Base-by-base conservation (phyloP, 352 stramenopile species). In the Pythium utonaiense region DNA sequence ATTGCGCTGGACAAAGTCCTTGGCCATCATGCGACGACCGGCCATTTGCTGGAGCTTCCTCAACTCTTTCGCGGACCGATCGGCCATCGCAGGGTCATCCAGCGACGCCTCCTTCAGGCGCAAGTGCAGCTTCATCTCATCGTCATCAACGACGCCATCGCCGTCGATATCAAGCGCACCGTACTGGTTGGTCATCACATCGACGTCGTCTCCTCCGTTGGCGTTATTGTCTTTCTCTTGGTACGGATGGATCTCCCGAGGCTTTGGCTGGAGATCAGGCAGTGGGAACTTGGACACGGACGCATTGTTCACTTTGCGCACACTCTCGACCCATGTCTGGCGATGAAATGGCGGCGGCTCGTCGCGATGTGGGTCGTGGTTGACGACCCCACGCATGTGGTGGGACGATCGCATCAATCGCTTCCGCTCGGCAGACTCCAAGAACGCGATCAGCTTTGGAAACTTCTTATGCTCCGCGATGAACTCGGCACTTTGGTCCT, bases 381-480 rank as follows among this genome's bases (percentile, higher is more conserved):
- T 64, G 10, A 72, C 22, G 12, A 57, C 41, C 8, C 57, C 56
- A 36, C 77, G 79, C 27, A 78, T 66, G 53, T 87, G 67, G 34
- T 75, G 67, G 8, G 77, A 89, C 41, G 79, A 87, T 22, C 71
- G 75, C 44, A 89, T 80, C 49, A 70, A 67, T 36, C 77, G 77
- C 51, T 84, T 77, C 33, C 80, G 74, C 55, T 89, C 80, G 5
- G 75, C 67, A 36, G 64, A 78, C 69, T 89, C 80, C 6, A 89
- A 62, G 51, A 77, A 88, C 22, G 70, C 71, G 60, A 89, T 68
- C 28, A 89, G 67, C 50, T 83, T 84, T 24, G 75, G 70, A 58
- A 89, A 89, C 45, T 86, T 88, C 52, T 77, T 78, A 66, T 89
- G 80, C 30, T 60, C 60, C 3, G 77, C 80, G 17, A 89, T 86